Conservation (phyloP, 768 basidiomycete genomes). For the Obba rivulosa region DNA sequence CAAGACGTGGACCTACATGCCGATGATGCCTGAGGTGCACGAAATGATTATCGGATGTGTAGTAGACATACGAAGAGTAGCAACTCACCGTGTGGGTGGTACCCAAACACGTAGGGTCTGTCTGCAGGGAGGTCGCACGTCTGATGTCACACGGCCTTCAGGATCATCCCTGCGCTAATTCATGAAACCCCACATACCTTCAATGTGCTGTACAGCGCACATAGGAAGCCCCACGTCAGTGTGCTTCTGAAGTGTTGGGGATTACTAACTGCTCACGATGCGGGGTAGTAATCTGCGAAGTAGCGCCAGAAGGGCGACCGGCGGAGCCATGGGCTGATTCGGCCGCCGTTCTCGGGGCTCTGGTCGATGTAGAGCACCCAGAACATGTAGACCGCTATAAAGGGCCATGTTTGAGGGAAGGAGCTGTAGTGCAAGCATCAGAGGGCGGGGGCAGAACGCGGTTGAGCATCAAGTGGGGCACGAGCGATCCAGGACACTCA, state of each 20-base stretch:
- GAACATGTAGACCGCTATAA: conserved; percentile 67
- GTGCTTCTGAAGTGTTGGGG: not conserved
- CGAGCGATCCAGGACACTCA: conserved; percentile 32
- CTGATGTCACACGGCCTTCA: conserved; percentile 33
- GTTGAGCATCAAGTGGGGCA: not conserved
- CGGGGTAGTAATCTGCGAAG: conserved; percentile 90
- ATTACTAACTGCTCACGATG: conserved; percentile 54
- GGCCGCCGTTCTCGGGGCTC: conserved; percentile 67
- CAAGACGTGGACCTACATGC: conserved; percentile 71
- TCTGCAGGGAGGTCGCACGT: conserved; percentile 89
- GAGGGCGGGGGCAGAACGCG: not conserved
- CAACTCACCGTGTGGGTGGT: conserved; percentile 88
- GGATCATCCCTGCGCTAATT: not conserved
- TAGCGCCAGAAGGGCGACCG: conserved; percentile 72
- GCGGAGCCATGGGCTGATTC: conserved; percentile 73
- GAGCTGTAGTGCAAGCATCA: conserved; percentile 47
- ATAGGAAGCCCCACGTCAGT: not conserved
- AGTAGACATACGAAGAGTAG: not conserved
- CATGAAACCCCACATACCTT: conserved; percentile 34
- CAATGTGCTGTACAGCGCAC: conserved; percentile 32
- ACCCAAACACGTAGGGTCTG: conserved; percentile 93
- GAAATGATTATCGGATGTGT: not conserved
- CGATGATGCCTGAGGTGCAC: conserved; percentile 76
- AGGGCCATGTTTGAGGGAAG: conserved; percentile 83
- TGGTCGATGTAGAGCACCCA: conserved; percentile 78